Percentiles rank a stretch among this genome's conserved stretches.
phyloP scores from a whole-genome alignment of 441 rosid species.

The Croton laevigatus region DNA sequence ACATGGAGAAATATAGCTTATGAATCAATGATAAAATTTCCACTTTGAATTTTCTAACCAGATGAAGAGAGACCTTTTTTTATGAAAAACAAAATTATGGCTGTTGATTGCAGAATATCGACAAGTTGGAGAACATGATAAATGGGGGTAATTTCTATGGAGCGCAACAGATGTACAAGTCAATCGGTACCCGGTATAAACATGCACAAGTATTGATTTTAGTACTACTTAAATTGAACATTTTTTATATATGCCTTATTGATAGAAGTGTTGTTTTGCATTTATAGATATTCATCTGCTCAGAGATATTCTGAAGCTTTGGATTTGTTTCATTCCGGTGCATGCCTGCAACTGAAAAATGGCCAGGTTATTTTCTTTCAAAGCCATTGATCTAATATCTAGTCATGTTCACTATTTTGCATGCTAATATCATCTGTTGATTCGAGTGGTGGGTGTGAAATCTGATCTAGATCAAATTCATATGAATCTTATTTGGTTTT shows the following conservation, averaged over 20 bases:
- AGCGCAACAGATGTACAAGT: constrained; percentile 96
- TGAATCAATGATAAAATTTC: neutral
- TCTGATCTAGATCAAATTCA: neutral
- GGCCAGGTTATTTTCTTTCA: constrained; percentile 50
- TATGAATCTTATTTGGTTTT: neutral
- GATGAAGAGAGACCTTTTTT: neutral
- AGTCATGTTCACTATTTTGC: neutral
- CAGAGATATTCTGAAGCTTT: constrained; percentile 83
- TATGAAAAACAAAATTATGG: neutral
- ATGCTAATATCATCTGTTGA: neutral
- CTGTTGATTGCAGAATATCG: constrained; percentile 56
- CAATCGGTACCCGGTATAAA: constrained; percentile 68
- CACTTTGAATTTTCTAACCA: neutral
- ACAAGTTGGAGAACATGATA: constrained; percentile 70
- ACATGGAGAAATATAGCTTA: too few relatives aligned
- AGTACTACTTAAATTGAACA: constrained; percentile 1
- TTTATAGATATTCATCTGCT: constrained; percentile 63
- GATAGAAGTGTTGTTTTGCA: neutral
- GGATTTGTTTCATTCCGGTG: constrained; percentile 77
- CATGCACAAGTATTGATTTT: neutral
- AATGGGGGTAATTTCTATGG: constrained; percentile 83
- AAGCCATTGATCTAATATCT: neutral
- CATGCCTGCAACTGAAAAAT: constrained; percentile 71
- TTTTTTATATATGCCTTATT: neutral
- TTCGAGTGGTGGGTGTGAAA: neutral